Conservation (phyloP, 768 basidiomycete genomes). For the Lentinula raphanica region DNA sequence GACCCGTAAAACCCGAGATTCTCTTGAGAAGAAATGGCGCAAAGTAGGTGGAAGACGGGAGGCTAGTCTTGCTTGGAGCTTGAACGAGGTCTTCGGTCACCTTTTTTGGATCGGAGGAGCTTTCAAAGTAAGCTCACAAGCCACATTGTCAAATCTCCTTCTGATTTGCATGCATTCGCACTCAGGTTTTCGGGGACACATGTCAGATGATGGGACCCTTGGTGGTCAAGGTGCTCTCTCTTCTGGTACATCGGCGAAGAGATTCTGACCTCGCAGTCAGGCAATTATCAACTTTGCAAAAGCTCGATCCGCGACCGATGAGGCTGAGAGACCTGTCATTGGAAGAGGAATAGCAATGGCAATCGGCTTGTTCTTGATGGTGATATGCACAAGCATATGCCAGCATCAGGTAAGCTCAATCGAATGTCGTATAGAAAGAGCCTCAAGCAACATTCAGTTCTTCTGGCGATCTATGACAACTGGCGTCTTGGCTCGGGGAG, state of each 20-base stretch:
- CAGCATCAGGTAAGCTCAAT: slow-evolving; percentile 50
- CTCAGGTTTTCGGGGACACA: slow-evolving; percentile 56
- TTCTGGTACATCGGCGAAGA: neutral
- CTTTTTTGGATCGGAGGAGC: slow-evolving; percentile 61
- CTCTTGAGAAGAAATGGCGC: slow-evolving; percentile 40
- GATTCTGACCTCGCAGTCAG: slow-evolving; percentile 12
- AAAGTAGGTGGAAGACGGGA: slow-evolving; percentile 37
- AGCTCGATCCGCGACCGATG: slow-evolving; percentile 35
- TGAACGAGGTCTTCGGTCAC: slow-evolving; percentile 55
- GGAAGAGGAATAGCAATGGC: slow-evolving; percentile 58
- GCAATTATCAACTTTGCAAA: slow-evolving; percentile 59
- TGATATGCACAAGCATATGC: slow-evolving; percentile 47
- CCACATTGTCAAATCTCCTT: neutral
- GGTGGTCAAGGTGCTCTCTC: slow-evolving; percentile 46
- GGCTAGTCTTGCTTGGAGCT: slow-evolving; percentile 52
- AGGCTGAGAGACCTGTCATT: slow-evolving; percentile 33
- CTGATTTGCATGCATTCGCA: neutral
- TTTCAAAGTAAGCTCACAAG: slow-evolving; percentile 39
- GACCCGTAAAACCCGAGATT: slow-evolving; percentile 18
- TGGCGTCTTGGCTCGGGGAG: slow-evolving; percentile 59
- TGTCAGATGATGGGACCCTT: slow-evolving; percentile 59
- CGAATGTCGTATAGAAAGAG: neutral
- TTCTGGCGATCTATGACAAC: slow-evolving; percentile 68
- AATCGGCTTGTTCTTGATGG: slow-evolving; percentile 46
- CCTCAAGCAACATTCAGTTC: slow-evolving; percentile 33